phyloP scores from a whole-genome alignment of 441 rosid genomes.

The Bruguiera hainesii region DNA sequence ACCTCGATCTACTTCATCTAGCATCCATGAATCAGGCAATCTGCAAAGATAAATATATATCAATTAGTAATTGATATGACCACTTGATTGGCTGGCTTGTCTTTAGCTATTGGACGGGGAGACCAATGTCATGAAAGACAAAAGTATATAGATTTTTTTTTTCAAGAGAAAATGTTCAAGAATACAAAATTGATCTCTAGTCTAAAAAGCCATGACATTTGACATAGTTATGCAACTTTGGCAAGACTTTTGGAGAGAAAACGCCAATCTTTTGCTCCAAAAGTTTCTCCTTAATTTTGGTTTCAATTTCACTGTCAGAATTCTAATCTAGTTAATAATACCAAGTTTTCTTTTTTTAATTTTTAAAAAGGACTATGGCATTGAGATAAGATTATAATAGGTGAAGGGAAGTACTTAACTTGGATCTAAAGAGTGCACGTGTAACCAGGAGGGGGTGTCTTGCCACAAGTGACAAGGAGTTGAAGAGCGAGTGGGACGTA shows the following conservation, averaged over 20 bases:
- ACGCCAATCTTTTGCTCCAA: too few species aligned
- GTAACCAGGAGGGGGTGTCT: slow-evolving; percentile 74
- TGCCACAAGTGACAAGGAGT: slow-evolving; percentile 77
- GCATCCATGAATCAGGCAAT: slow-evolving; percentile 27
- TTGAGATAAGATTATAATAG: background rate
- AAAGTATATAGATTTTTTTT: too few species aligned
- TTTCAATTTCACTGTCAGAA: too few species aligned
- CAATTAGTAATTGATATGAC: background rate
- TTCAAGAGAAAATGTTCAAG: too few species aligned
- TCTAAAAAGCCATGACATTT: too few species aligned
- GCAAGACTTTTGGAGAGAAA: too few species aligned
- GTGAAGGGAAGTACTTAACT: slow-evolving; percentile 21
- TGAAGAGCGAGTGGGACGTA: slow-evolving; percentile 69
- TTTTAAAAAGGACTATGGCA: background rate
- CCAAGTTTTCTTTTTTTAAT: background rate
- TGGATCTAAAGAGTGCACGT: slow-evolving; percentile 58
- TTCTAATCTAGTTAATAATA: background rate
- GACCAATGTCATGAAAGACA: too few species aligned
- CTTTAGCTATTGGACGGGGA: too few species aligned
- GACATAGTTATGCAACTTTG: too few species aligned
- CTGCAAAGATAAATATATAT: slow-evolving; percentile 28
- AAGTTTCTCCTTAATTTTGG: too few species aligned
- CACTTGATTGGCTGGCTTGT: too few species aligned
- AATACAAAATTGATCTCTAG: too few species aligned
- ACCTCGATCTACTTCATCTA: slow-evolving; percentile 36